These are phyloP conservation scores for Maudiozyma saulgeensis DNA, from an alignment of 805 yeast genomes.

Conservation along the genomic window DNA sequence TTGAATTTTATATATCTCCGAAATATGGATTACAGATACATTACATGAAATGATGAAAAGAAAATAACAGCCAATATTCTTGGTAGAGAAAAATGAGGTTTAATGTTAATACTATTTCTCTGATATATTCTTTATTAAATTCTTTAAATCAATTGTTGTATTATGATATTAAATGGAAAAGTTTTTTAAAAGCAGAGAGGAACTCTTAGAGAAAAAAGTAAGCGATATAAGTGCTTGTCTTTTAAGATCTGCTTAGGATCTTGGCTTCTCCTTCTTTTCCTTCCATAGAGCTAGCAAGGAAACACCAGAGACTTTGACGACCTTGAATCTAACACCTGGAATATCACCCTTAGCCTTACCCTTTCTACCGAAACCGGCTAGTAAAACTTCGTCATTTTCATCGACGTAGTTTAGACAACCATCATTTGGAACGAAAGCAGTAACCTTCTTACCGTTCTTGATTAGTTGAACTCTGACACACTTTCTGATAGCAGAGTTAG, in stretches of 20 bases:
- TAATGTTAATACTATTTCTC: neutral
- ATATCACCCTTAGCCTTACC: constrained; percentile 99
- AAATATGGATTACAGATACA: neutral
- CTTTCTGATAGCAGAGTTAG: constrained; percentile 99
- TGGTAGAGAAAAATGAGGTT: neutral
- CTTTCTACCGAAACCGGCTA: constrained; percentile 99
- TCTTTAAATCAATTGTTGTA: neutral
- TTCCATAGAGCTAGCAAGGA: constrained; percentile 99
- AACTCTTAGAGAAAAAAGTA: neutral
- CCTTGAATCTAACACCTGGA: constrained; percentile 99
- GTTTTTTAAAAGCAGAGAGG: too few relatives aligned
- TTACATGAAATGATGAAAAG: constrained; percentile 1
- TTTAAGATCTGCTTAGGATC: constrained; percentile 54
- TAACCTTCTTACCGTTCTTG: constrained; percentile 99
- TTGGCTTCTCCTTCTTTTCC: constrained; percentile 99
- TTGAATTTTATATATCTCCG: neutral
- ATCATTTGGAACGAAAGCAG: constrained; percentile 99
- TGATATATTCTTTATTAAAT: neutral
- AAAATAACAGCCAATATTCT: neutral
- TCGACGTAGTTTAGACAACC: constrained; percentile 99
- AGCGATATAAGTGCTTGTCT: neutral
- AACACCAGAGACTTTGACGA: constrained; percentile 99
- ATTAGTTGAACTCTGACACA: constrained; percentile 99
- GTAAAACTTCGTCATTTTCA: constrained; percentile 98
- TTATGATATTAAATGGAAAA: neutral